Evolutionary conservation across 2,329 filamentous ascomycete species (phyloP), one percentile per base, ranked within the genome.

Genomic region (Diaporthe ampelina): DNA sequence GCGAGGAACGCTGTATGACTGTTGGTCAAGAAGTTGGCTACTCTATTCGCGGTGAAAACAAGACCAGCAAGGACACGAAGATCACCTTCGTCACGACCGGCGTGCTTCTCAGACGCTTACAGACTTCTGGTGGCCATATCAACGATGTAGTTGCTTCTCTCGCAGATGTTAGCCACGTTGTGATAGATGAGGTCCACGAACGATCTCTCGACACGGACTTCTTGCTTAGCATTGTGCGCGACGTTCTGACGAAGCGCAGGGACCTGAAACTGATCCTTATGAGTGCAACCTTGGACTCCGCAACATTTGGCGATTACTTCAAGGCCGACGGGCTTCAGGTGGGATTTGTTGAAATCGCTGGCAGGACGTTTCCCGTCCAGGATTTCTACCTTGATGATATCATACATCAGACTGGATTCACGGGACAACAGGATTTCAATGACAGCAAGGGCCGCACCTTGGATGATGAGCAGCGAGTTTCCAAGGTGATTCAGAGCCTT

Each of bases 121-220:
- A 99, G 83, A 97, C 94, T 0, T 95, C 94, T 5, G 94, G 95
- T 67, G 94, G 94, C 8, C 90, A 91, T 40, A 91, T 93, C 17
- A 93, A 95, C 32, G 94, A 97, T 80, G 92, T 98, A 0, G 90
- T 94, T 70, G 90, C 93, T 26, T 94, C 95, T 52, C 84, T 99
- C 61, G 94, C 94, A 8, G 94, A 98, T 82, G 93, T 99, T 76
- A 98, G 94, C 78, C 97, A 99, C 81, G 91, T 99, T 10, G 94
- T 98, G 24, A 95, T 98, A 58, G 96, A 99, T 81, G 96, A 99
- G 83, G 96, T 98, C 4, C 96, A 99, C 84, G 96, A 99, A 83
- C 91, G 96, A 72, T 97, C 94, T 83, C 86, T 99, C 13, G 97
- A 98, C 80, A 98, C 95, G 0, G 96, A 99, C 81, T 98, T 99